Percentiles rank a stretch among this genome's conserved stretches.
phyloP scores from a whole-genome alignment of 768 basidiomycete species.

The Lentinula guzmanii region DNA sequence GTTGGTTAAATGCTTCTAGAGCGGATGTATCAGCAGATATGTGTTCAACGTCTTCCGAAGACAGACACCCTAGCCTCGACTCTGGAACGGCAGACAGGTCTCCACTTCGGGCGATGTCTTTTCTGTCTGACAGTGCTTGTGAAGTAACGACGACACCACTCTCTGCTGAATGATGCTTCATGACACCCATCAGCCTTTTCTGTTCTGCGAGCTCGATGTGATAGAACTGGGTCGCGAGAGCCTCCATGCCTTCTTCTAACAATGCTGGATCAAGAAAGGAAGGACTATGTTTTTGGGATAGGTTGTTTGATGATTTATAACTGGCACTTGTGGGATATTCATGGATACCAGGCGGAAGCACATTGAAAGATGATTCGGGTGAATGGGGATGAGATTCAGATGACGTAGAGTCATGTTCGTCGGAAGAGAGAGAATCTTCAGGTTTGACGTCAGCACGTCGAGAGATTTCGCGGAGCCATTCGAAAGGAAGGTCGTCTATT shows the following conservation, averaged over 20 bases:
- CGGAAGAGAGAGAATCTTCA: slow-evolving; percentile 21
- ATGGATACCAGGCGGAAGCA: not conserved
- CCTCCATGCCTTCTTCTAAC: slow-evolving; percentile 66
- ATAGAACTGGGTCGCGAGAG: slow-evolving; percentile 90
- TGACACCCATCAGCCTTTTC: slow-evolving; percentile 78
- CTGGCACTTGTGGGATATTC: not conserved
- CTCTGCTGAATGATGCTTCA: slow-evolving; percentile 84
- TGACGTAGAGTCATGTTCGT: slow-evolving; percentile 20
- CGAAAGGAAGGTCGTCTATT: slow-evolving; percentile 71
- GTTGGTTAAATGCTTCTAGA: not conserved
- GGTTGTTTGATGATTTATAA: not conserved
- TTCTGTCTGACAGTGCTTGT: not conserved
- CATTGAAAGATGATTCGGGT: not conserved
- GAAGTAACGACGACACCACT: slow-evolving; percentile 17
- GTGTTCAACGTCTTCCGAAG: not conserved
- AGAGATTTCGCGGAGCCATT: slow-evolving; percentile 74
- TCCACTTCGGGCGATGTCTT: not conserved
- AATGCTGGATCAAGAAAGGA: slow-evolving; percentile 22
- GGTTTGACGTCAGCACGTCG: slow-evolving; percentile 31
- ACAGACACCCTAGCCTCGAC: not conserved
- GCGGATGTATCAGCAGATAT: not conserved
- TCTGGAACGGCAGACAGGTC: not conserved
- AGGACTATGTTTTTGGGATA: not conserved
- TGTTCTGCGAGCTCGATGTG: slow-evolving; percentile 90
- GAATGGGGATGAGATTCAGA: slow-evolving; percentile 3